Conservation (phyloP, 257 asterid species). For the Ehretia macrophylla region DNA sequence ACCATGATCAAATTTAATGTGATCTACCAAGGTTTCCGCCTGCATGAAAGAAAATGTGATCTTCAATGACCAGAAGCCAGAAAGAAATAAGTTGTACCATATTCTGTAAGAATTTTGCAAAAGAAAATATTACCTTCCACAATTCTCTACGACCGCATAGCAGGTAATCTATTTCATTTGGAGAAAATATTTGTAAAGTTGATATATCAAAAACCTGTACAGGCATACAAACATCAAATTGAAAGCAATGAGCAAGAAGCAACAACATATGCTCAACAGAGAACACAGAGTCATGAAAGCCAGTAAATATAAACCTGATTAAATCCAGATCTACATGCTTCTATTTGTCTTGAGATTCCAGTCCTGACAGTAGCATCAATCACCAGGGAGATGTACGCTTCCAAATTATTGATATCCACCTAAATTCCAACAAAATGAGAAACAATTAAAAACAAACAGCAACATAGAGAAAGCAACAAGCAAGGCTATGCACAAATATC, state of each 20-base stretch:
- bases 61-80: not conserved
- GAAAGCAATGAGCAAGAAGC: not conserved
- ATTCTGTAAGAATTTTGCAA: too few relatives aligned
- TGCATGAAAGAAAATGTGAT: conserved; percentile 29
- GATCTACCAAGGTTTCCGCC: conserved; percentile 88
- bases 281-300: not conserved
- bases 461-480: not conserved
- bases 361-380: conserved; percentile 80
- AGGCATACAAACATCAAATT: not conserved
- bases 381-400: conserved; percentile 73
- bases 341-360: conserved; percentile 79
- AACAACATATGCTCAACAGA: not conserved
- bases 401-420: conserved; percentile 80
- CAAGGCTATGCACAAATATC: not conserved
- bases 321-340: conserved; percentile 95
- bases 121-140: conserved; percentile 80
- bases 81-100: not conserved
- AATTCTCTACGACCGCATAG: conserved; percentile 95
- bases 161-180: conserved; percentile 86
- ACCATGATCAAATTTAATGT: conserved; percentile 98
- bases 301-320: conserved; percentile 64
- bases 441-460: not conserved
- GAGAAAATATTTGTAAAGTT: conserved; percentile 84
- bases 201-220: conserved; percentile 83
- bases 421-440: conserved; percentile 17